Evolutionary conservation across 164 flowering plant genomes (phyloP).

Genomic region (Sextonia rubra): DNA sequence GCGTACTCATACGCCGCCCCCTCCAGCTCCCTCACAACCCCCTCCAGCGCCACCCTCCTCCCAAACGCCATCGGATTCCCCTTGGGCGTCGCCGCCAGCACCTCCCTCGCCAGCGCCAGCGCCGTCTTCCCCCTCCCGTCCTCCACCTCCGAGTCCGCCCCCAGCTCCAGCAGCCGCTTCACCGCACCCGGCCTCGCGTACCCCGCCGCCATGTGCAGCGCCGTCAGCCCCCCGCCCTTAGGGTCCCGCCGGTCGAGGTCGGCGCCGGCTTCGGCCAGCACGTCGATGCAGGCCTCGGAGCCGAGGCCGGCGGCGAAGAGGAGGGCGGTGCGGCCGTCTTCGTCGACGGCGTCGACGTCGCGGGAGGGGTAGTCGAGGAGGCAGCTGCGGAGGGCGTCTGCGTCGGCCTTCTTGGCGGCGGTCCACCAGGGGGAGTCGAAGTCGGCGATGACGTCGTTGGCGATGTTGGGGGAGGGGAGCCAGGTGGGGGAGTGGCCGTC

Average conservation of each 20-base stretch:
- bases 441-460: constrained; percentile 80
- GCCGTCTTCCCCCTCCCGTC: constrained; percentile 70
- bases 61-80: constrained; percentile 77
- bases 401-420: constrained; percentile 92
- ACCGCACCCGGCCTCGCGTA: constrained; percentile 61
- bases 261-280: constrained; percentile 72
- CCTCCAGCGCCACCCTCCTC: constrained; percentile 69
- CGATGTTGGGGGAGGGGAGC: constrained; percentile 70
- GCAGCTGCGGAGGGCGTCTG: constrained; percentile 34
- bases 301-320: constrained; percentile 84
- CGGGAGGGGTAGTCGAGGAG: constrained; percentile 36
- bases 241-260: constrained; percentile 51
- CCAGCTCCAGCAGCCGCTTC: constrained; percentile 46
- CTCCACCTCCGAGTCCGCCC: constrained; percentile 69
- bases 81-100: constrained; percentile 54
- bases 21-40: constrained; percentile 49
- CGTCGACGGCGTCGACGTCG: constrained; percentile 78
- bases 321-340: constrained; percentile 79
- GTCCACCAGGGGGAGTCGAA: constrained; percentile 96
- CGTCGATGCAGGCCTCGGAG: constrained; percentile 56
- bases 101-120: constrained; percentile 58
- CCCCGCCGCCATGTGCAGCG: constrained; percentile 99
- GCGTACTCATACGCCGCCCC: constrained; percentile 71
- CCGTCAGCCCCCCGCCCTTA: constrained; percentile 68
- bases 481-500: constrained; percentile 88